Base-by-base conservation (phyloP, 2,329 filamentous ascomycete genomes). In the Colletotrichum viniferum region DNA sequence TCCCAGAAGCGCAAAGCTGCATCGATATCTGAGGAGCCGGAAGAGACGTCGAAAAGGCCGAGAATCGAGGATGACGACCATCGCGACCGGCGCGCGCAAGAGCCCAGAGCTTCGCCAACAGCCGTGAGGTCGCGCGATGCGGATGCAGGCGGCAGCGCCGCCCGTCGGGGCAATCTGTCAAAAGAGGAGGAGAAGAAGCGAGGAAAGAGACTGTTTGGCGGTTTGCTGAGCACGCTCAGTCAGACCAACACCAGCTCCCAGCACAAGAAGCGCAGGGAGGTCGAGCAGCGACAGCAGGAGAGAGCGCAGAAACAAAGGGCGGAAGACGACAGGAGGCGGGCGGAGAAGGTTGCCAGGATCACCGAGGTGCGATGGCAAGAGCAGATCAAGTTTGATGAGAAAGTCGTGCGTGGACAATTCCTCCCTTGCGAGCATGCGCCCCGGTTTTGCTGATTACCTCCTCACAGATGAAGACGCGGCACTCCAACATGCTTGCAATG, bases 161-260 rank as follows among this genome's bases (percentile, higher is more conserved):
- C 85, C 68, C 82, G 84, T 66, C 85, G 87, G 66, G 85, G 83
- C 10, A 14, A 65, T 8, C 6, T 66, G 4, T 76, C 75, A 18
- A 78, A 56, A 55, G 77, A 92, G 73, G 94, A 97, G 80, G 96
- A 98, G 82, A 95, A 93, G 83, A 95, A 94, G 82, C 93, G 96
- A 48, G 94, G 95, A 26, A 94, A 94, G 84, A 91, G 96, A 69
- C 88, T 98, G 76, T 98, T 98, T 82, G 96, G 96, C 76, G 94
- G 93, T 43, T 86, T 97, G 72, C 87, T 97, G 75, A 94, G 90
- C 82, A 95, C 94, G 48, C 89, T 98, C 76, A 95, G 93, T 83
- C 94, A 96, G 85, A 93, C 90, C 80, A 90, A 89, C 81, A 90
- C 88, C 78, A 88, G 82, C 86, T 88, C 86, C 78, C 91, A 88